A percentile compares a stretch with the other conserved stretches of the same genome.
phyloP scores from a whole-genome alignment of 140 eudicot genomes.

The Stevia rebaudiana region DNA sequence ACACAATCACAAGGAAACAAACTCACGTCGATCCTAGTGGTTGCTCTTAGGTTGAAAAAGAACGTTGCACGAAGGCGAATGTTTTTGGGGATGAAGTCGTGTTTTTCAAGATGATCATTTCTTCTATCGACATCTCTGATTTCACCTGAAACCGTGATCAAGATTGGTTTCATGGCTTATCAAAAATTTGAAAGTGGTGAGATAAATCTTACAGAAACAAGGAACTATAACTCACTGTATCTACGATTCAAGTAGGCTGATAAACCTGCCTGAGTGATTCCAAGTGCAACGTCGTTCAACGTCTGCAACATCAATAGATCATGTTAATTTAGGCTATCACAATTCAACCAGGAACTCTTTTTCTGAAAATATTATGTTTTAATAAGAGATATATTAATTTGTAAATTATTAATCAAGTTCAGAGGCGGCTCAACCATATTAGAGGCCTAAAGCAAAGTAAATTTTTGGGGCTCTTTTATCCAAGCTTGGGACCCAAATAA shows the following conservation, averaged over 20 bases:
- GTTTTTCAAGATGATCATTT: background rate
- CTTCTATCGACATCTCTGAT: background rate
- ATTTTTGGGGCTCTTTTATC: too few relatives aligned
- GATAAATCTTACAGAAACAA: background rate
- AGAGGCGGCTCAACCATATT: too few relatives aligned
- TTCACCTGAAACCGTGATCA: constrained; percentile 18
- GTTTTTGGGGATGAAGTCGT: constrained; percentile 34
- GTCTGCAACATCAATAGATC: constrained; percentile 29
- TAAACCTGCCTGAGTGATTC: constrained; percentile 71
- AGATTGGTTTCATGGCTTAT: background rate
- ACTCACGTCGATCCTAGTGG: constrained; percentile 46
- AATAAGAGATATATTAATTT: too few relatives aligned
- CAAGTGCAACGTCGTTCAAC: constrained; percentile 57
- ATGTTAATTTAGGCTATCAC: background rate
- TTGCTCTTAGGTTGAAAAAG: constrained; percentile 52
- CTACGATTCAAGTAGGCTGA: constrained; percentile 51
- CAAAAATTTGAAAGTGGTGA: background rate
- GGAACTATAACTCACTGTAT: constrained; percentile 38
- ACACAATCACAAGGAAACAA: background rate
- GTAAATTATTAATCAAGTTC: too few relatives aligned
- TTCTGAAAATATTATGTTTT: too few relatives aligned
- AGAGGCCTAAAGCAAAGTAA: too few relatives aligned
- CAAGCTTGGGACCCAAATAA: too few relatives aligned
- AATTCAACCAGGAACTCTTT: too few relatives aligned
- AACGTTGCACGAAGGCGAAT: constrained; percentile 55